Base-by-base conservation (phyloP, 1,284 basidiomycete genomes). In the Sporisorium reilianum region DNA sequence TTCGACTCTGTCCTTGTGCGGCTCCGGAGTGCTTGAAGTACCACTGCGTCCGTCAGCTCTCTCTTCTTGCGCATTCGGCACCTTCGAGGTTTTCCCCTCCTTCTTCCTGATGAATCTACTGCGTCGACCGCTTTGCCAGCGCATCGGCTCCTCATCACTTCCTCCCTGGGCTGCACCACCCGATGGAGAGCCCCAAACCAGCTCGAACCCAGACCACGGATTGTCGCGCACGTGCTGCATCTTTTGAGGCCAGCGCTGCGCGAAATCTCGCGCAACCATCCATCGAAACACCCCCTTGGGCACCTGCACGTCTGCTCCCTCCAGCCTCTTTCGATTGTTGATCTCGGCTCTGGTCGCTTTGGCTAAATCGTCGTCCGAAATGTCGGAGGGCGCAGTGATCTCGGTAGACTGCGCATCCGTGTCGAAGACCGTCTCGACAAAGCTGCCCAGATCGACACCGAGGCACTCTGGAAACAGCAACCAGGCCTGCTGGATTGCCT, bases 181-280 rank as follows among this genome's bases (percentile, higher is more conserved):
- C 4, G 67, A 64, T 8, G 62, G 62, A 11, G 51, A 44, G 11
- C 67, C 67, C 67, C 67, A 70, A 11, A 64, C 41, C 4, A 57
- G 23, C 40, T 70, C 67, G 22, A 70, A 26, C 22, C 67, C 67
- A 9, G 58, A 58, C 67, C 67, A 70, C 2, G 67, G 67, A 42
- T 70, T 70, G 40, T 64, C 53, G 10, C 54, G 49, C n/a, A 64
- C 67, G 9, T 48, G 50, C 38, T 44, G 36, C 26, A 70, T 58
- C 48, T 64, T 70, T n/a, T 64, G 40, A 3, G 67, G 67, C 62
- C 62, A 70, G 32, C 67, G 49, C 30, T 64, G 54, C 0, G 67
- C 67, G 51, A 70, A 70, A 30, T 70, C 67, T 40, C 44, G 38
- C 9, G 62, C 67, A 1, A 70, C 67, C 67, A 70, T 70, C 67